These are phyloP conservation scores for Trichopus zeylanicus DNA, from an alignment of 116 monocot genomes.

Conservation along the genomic window DNA sequence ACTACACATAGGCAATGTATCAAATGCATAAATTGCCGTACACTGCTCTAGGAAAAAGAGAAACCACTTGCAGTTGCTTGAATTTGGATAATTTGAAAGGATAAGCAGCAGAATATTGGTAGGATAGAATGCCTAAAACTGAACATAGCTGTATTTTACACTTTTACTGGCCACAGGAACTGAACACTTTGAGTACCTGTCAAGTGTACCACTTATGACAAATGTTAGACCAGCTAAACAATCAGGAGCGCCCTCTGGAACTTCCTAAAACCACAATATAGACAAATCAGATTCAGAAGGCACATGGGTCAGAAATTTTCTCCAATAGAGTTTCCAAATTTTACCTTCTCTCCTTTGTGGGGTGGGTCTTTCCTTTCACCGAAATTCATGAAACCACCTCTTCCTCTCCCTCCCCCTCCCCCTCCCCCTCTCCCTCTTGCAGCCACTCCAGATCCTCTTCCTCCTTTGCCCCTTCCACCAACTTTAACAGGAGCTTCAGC, in stretches of 20 bases:
- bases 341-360: slow-evolving; percentile 96
- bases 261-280: slow-evolving; percentile 43
- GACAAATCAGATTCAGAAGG: background rate
- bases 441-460: slow-evolving; percentile 45
- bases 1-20: slow-evolving; percentile 23
- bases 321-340: background rate
- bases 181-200: slow-evolving; percentile 48
- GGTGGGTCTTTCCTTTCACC: slow-evolving; percentile 93
- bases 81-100: background rate
- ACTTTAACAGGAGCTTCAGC: slow-evolving; percentile 22
- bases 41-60: background rate
- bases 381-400: slow-evolving; percentile 82
- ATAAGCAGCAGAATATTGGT: background rate
- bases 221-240: slow-evolving; percentile 86
- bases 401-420: slow-evolving; percentile 79
- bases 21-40: background rate
- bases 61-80: background rate
- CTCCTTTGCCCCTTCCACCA: slow-evolving; percentile 50
- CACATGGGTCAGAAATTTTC: background rate
- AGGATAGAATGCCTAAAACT: slow-evolving; percentile 1
- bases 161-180: background rate
- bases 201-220: slow-evolving; percentile 97
- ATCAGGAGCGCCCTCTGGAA: slow-evolving; percentile 82
- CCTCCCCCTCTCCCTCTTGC: slow-evolving; percentile 63
- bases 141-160: background rate